These are phyloP conservation scores for Hypoxylon sp. DNA, from an alignment of 2,329 filamentous ascomycete species.

Conservation along the genomic window DNA sequence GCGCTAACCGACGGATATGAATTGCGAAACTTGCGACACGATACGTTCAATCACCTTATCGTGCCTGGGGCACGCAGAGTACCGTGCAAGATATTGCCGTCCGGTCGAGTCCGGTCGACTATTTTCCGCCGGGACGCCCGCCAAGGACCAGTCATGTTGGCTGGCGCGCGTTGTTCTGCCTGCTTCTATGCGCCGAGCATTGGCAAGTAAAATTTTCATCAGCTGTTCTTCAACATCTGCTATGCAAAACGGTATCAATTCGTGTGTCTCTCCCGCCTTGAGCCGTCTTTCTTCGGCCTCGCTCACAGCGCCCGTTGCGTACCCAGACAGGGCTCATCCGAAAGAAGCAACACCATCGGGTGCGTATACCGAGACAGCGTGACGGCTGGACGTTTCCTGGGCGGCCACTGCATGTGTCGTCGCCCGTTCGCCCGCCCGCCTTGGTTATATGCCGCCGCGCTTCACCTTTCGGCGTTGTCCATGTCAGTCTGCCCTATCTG, in stretches of 20 bases:
- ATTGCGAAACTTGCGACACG: slow-evolving; percentile 3
- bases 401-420: slow-evolving; percentile 27
- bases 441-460: slow-evolving; percentile 27
- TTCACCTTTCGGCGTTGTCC: slow-evolving; percentile 20
- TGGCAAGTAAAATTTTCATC: slow-evolving; percentile 21
- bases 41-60: too few species aligned
- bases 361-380: slow-evolving; percentile 31
- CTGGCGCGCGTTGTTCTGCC: slow-evolving; percentile 17
- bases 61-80: neutral
- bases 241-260: neutral
- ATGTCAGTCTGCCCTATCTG: neutral
- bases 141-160: slow-evolving; percentile 31
- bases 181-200: slow-evolving; percentile 34
- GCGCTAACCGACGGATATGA: slow-evolving; percentile 16
- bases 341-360: slow-evolving; percentile 17
- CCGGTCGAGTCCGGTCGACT: slow-evolving; percentile 21
- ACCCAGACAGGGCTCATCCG: slow-evolving; percentile 14
- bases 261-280: neutral
- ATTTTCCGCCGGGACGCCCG: slow-evolving; percentile 13
- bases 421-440: slow-evolving; percentile 4
- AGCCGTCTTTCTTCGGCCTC: slow-evolving; percentile 18
- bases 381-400: slow-evolving; percentile 19
- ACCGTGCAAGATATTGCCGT: slow-evolving; percentile 19
- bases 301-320: slow-evolving; percentile 11
- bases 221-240: slow-evolving; percentile 24